phyloP scores from a whole-genome alignment of 1,139 yeast species.

The Kodamaea sp. region DNA sequence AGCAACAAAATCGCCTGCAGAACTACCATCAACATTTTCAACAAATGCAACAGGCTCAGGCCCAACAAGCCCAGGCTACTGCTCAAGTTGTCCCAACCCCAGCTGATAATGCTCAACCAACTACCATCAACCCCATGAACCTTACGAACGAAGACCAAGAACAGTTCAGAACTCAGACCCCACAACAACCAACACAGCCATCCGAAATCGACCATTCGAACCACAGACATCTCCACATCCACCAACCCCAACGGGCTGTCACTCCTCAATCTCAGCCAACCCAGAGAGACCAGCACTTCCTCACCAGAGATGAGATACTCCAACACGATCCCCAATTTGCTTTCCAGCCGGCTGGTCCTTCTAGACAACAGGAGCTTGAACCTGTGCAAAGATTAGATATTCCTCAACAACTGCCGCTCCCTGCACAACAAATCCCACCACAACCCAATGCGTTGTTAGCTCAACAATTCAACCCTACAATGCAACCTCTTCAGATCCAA shows the following conservation, averaged over 20 bases:
- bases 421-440: slow-evolving; percentile 5
- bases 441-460: background rate
- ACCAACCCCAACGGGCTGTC: slow-evolving; percentile 4
- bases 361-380: background rate
- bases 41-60: slow-evolving; percentile 7
- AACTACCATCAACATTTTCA: slow-evolving; percentile 7
- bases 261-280: background rate
- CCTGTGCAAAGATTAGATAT: background rate
- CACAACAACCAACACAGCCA: background rate
- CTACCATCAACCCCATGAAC: background rate
- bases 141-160: background rate
- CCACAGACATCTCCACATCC: slow-evolving; percentile 8
- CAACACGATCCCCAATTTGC: background rate
- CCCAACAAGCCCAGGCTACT: slow-evolving; percentile 4
- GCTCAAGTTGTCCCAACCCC: slow-evolving; percentile 2
- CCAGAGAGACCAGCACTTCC: background rate
- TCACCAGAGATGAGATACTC: background rate
- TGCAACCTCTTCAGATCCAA: slow-evolving; percentile 5
- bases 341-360: background rate
- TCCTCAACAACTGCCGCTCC: slow-evolving; percentile 6
- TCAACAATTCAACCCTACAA: slow-evolving; percentile 1
- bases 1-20: slow-evolving; percentile 10
- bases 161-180: background rate
- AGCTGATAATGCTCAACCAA: slow-evolving; percentile 2
- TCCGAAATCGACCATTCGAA: slow-evolving; percentile 2